A percentile compares a stretch with the other conserved stretches of the same genome.
These are phyloP conservation scores for Trapa incisa DNA, from an alignment of 345 rosid genomes.

Conservation along the genomic window DNA sequence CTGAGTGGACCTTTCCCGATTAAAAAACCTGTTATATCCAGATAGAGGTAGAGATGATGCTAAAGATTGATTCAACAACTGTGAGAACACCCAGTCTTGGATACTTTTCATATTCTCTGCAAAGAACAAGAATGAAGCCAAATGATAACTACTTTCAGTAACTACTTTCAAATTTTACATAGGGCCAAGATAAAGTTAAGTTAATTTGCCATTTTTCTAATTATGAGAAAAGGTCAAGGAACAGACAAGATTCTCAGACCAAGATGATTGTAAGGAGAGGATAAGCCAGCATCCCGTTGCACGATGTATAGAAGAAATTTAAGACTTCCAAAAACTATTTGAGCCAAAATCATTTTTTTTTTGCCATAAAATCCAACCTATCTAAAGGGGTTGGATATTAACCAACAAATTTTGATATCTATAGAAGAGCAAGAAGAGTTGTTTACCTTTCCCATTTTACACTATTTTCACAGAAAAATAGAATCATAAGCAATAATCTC, in stretches of 20 bases:
- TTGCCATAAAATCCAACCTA: too few species aligned
- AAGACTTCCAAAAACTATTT: neutral
- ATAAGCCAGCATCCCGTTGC: neutral
- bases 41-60: constrained; percentile 53
- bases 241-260: neutral
- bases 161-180: neutral
- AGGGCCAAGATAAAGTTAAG: neutral
- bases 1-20: constrained; percentile 16
- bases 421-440: too few species aligned
- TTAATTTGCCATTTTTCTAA: neutral
- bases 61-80: constrained; percentile 41
- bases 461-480: too few species aligned
- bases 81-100: constrained; percentile 65
- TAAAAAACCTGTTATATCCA: constrained; percentile 31
- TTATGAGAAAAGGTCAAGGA: neutral
- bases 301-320: neutral
- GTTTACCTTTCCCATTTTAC: too few species aligned
- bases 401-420: too few species aligned
- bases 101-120: constrained; percentile 55
- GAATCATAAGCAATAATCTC: too few species aligned
- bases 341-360: too few species aligned
- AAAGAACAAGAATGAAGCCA: constrained; percentile 4
- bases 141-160: neutral
- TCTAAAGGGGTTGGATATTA: too few species aligned
- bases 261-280: neutral